phyloP scores from a whole-genome alignment of 2,329 filamentous ascomycete genomes.

The Fusarium beomiforme region DNA sequence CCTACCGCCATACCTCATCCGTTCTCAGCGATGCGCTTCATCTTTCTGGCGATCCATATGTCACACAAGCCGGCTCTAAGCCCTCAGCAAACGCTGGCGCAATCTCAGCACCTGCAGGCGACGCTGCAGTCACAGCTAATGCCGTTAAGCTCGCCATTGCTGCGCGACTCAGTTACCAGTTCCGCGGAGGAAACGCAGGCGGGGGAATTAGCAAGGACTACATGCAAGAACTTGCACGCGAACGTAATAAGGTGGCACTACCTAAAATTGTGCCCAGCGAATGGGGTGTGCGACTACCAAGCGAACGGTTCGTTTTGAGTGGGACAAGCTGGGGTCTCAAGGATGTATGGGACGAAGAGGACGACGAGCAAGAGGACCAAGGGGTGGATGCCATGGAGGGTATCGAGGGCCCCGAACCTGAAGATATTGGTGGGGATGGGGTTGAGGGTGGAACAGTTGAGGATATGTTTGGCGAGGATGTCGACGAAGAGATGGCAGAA shows the following conservation, averaged over 20 bases:
- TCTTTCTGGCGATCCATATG: constrained; percentile 74
- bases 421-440: constrained; percentile 57
- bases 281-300: constrained; percentile 74
- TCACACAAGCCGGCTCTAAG: constrained; percentile 63
- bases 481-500: constrained; percentile 67
- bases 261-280: constrained; percentile 71
- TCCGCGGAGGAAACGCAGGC: constrained; percentile 64
- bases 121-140: constrained; percentile 70
- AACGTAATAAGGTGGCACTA: constrained; percentile 74
- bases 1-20: constrained; percentile 81
- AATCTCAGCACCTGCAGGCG: constrained; percentile 58
- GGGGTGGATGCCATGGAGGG: constrained; percentile 62
- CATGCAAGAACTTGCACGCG: constrained; percentile 76
- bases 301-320: constrained; percentile 74
- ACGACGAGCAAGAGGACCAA: constrained; percentile 53
- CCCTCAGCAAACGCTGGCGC: constrained; percentile 61
- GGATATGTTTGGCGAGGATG: constrained; percentile 65
- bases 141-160: constrained; percentile 79
- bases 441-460: constrained; percentile 62
- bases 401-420: constrained; percentile 53
- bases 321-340: constrained; percentile 72
- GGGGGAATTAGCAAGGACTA: constrained; percentile 76
- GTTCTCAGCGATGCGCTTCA: constrained; percentile 78
- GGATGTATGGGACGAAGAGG: constrained; percentile 66
- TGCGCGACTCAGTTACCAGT: constrained; percentile 74